These are phyloP conservation scores for Porogramme epimiltina DNA, from an alignment of 1,284 basidiomycete genomes.

Conservation along the genomic window DNA sequence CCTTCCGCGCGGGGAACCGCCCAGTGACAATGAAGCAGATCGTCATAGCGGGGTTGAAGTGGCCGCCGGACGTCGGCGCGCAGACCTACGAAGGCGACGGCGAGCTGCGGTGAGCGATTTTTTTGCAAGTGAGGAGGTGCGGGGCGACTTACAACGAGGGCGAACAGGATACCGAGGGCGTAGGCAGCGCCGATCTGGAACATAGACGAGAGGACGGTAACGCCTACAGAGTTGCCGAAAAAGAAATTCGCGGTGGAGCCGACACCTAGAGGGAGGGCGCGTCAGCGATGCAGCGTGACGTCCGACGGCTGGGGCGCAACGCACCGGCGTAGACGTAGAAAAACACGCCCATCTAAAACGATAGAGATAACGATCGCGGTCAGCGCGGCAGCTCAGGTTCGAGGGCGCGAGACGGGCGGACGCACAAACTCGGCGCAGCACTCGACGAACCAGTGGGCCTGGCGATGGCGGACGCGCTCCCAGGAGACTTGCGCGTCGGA, in stretches of 20 bases:
- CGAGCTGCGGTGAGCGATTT: background rate
- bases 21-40: conserved; percentile 54
- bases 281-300: too few species aligned
- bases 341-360: conserved; percentile 39
- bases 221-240: conserved; percentile 46
- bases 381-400: conserved; percentile 35
- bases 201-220: conserved; percentile 47
- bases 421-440: conserved; percentile 60
- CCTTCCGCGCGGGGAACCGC: conserved; percentile 57
- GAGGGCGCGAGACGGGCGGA: background rate
- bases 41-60: conserved; percentile 64
- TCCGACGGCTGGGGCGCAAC: conserved; percentile 6
- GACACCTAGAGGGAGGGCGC: conserved; percentile 42
- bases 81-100: conserved; percentile 37
- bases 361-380: conserved; percentile 6
- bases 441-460: conserved; percentile 55
- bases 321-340: conserved; percentile 55
- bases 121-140: background rate
- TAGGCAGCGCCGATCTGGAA: conserved; percentile 64
- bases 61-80: conserved; percentile 58
- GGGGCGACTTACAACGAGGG: conserved; percentile 37
- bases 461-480: conserved; percentile 53
- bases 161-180: conserved; percentile 60
- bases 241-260: conserved; percentile 57
- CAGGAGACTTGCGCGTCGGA: conserved; percentile 44